Evolutionary conservation across 768 basidiomycete species (phyloP).

Genomic region (Suillus decipiens): DNA sequence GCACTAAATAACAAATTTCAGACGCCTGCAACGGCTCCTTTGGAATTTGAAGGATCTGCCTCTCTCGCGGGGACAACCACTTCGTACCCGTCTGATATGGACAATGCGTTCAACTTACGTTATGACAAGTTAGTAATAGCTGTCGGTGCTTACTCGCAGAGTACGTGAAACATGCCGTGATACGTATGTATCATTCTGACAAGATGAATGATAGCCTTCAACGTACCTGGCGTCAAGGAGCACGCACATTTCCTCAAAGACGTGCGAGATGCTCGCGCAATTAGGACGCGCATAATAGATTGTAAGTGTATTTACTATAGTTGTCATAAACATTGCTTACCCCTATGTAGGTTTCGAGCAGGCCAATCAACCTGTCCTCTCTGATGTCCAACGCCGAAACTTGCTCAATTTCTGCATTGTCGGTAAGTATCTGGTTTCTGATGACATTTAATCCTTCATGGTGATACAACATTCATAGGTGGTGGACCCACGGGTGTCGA

Average conservation of each 20-base stretch:
- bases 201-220: slow-evolving; percentile 49
- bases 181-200: slow-evolving; percentile 12
- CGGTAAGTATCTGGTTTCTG: slow-evolving; percentile 46
- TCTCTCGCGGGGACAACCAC: slow-evolving; percentile 17
- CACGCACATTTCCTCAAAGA: slow-evolving; percentile 83
- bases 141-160: slow-evolving; percentile 85
- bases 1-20: slow-evolving; percentile 22
- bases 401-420: slow-evolving; percentile 87
- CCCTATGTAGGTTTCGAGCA: slow-evolving; percentile 69
- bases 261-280: slow-evolving; percentile 71
- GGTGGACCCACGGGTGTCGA: slow-evolving; percentile 81
- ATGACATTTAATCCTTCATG: neutral
- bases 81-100: slow-evolving; percentile 20
- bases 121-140: slow-evolving; percentile 87
- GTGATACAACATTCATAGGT: slow-evolving; percentile 38
- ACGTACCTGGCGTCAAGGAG: slow-evolving; percentile 77
- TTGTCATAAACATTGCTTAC: slow-evolving; percentile 5
- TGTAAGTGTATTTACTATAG: slow-evolving; percentile 42
- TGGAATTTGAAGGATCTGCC: slow-evolving; percentile 30
- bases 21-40: slow-evolving; percentile 64
- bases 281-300: slow-evolving; percentile 73
- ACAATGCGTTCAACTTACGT: slow-evolving; percentile 52
- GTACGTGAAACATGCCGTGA: slow-evolving; percentile 38
- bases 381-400: slow-evolving; percentile 72
- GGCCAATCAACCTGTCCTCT: slow-evolving; percentile 77